Base-by-base conservation (phyloP, 2,329 filamentous ascomycete species). In the Aspergillus sojae region DNA sequence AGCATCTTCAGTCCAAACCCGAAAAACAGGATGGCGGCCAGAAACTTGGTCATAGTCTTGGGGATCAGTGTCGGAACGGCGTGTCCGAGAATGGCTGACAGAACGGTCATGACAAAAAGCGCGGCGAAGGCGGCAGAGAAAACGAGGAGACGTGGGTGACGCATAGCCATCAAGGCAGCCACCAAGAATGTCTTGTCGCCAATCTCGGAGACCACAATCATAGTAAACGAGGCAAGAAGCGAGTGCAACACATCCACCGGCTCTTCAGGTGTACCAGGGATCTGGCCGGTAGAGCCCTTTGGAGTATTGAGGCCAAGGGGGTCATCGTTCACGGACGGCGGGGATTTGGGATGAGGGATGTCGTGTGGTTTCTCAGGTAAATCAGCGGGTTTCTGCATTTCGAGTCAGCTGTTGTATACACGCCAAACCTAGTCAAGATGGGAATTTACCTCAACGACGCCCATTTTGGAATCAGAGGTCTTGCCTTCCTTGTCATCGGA, bases 171-270 rank as follows among this genome's bases (percentile, higher is more conserved):
- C 21, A 99, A 87, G 9, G 94, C 94, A 7, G 95, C 95, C 26
- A 99, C 93, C 50, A 99, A 85, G 83, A 99, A 99, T 0, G 95
- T 99, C 82, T 99, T 99, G 86, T 99, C 95, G 67, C 95, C 95
- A 72, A 99, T 89, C 78, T 99, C 95, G 54, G 94, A 97, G 71
- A 98, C 91, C 66, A 98, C 83, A 72, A 99, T 99, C 95, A 98
- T 99, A 62, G 94, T 94, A 64, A 97, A 88, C 19, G 95, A 96
- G 36, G 98, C 88, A 14, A 96, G 75, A 73, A 95, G 96, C 4
- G 95, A 98, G 78, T 99, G 94, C 72, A 89, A 82, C 12, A 72
- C 90, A 64, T 94, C 93, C 46, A 94, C 78, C 10, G 71, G 71
- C 26, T 69, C 70, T 23, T 71, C 68, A 10, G 76, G 75, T 21